A percentile compares a stretch with the other conserved stretches of the same genome.
Conservation (phyloP, 768 basidiomycete genomes). For the Termitomyces eurrhizus region DNA sequence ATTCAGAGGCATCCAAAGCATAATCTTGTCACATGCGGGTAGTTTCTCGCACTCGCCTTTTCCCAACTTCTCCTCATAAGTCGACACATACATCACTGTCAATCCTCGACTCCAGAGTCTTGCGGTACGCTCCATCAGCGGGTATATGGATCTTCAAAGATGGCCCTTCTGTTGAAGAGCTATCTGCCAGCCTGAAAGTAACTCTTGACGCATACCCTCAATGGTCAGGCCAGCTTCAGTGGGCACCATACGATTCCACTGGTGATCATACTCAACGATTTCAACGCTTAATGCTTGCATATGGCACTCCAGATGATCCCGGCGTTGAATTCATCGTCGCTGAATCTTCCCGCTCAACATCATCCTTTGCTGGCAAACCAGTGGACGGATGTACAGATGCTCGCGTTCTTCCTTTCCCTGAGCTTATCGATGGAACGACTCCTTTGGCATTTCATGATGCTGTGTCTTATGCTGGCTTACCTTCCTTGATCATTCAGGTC, state of each 20-base stretch:
- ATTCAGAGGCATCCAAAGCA: background rate
- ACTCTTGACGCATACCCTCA: conserved; percentile 28
- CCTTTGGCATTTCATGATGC: conserved; percentile 23
- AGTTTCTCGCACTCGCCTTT: conserved; percentile 11
- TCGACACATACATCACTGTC: conserved; percentile 18
- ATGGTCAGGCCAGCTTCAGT: conserved; percentile 27
- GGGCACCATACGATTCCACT: conserved; percentile 13
- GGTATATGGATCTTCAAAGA: conserved; percentile 25
- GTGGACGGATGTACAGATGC: conserved; percentile 15
- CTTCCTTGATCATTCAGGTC: conserved; percentile 30
- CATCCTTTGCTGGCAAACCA: conserved; percentile 14
- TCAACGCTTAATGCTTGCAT: conserved; percentile 23
- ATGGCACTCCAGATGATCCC: conserved; percentile 23
- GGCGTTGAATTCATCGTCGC: conserved; percentile 28
- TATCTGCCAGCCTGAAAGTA: conserved; percentile 13
- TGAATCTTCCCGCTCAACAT: conserved; percentile 9
- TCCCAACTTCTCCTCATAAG: conserved; percentile 7
- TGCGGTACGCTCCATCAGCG: conserved; percentile 22
- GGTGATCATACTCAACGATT: conserved; percentile 23
- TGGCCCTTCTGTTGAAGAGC: conserved; percentile 8
- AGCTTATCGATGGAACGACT: conserved; percentile 17
- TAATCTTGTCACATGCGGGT: conserved; percentile 4
- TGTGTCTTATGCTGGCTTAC: conserved; percentile 19
- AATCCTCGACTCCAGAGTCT: conserved; percentile 26
- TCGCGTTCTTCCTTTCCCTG: conserved; percentile 5